Evolutionary conservation across 768 basidiomycete genomes (phyloP), one percentile per base, ranked within the genome.

Genomic region (Kwoniella dendrophila): DNA sequence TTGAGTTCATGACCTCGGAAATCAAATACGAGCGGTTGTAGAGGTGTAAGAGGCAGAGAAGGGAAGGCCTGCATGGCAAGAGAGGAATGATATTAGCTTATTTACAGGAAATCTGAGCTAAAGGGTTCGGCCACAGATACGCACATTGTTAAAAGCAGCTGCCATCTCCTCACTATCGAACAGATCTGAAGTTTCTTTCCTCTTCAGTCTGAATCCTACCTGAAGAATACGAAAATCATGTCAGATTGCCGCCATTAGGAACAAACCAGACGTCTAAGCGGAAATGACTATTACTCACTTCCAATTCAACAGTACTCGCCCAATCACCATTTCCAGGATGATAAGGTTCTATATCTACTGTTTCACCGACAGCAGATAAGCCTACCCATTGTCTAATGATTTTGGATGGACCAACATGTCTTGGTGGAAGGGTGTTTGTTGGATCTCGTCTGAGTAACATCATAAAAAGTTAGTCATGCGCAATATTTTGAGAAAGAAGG

Each of bases 131-230:
- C 36, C 18, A 38, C 18, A 24, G 4, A 1, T 24, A 55, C 79
- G 56, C 32, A 80, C 80, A 20, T 58, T 71, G 68, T 90, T 72
- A 76, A 98, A 88, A 41, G 84, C 86, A 22, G 82, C 80, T 2
- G 85, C 84, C 81, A 98, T 88, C 32, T 96, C 92, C 64, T 99
- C 95, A 14, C 87, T 86, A 55, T 89, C 88, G 79, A 88, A 96
- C n/a, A 86, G 83, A 67, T 88, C 88, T 0, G 73, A 67, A 4
- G 76, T 72, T 40, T 80, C 80, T 43, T 75, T 80, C 41, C 79
- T 71, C 61, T 80, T 80, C 34, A 78, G 64, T 45, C 78, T 74
- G 75, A 81, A 82, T 6, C 73, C 76, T 47, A 81, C 69, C 80
- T 80, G n/a, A n/a, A n/a, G n/a, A n/a, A n/a, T n/a, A n/a, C n/a